Evolutionary conservation across 495 filamentous ascomycete species (phyloP).

Genomic region (Rhypophila decipiens): DNA sequence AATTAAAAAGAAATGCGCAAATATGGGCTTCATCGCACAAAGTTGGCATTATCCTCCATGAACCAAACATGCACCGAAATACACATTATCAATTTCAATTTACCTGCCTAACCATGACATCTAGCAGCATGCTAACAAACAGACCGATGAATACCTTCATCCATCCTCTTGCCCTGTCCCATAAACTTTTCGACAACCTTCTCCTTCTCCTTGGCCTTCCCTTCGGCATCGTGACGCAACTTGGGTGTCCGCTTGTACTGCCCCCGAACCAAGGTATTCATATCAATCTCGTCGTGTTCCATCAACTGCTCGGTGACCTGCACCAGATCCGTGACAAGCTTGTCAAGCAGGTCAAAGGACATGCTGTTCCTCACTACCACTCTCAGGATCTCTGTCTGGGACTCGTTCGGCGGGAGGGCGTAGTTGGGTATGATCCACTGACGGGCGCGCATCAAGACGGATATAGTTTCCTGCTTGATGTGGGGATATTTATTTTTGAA

Average conservation of each 20-base stretch:
- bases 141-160: constrained; percentile 52
- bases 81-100: no score
- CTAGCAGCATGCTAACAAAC: no score
- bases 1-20: no score
- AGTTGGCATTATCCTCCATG: no score
- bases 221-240: constrained; percentile 22
- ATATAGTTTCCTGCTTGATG: constrained; percentile 60
- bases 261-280: constrained; percentile 36
- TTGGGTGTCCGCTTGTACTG: constrained; percentile 8
- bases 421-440: constrained; percentile 78
- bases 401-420: constrained; percentile 57
- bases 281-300: constrained; percentile 42
- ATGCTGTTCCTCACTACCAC: constrained; percentile 66
- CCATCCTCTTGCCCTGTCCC: constrained; percentile 41
- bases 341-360: constrained; percentile 61
- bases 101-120: no score
- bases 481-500: constrained; percentile 59
- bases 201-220: constrained; percentile 18
- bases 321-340: constrained; percentile 50
- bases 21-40: no score
- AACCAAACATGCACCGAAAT: no score
- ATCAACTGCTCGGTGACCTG: constrained; percentile 52
- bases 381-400: constrained; percentile 60
- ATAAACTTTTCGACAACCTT: constrained; percentile 5
- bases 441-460: constrained; percentile 56